Percentiles rank a stretch among this genome's conserved stretches.
Evolutionary conservation across 2,329 filamentous ascomycete genomes (phyloP).

Genomic region (Aspergillus ochraceus): DNA sequence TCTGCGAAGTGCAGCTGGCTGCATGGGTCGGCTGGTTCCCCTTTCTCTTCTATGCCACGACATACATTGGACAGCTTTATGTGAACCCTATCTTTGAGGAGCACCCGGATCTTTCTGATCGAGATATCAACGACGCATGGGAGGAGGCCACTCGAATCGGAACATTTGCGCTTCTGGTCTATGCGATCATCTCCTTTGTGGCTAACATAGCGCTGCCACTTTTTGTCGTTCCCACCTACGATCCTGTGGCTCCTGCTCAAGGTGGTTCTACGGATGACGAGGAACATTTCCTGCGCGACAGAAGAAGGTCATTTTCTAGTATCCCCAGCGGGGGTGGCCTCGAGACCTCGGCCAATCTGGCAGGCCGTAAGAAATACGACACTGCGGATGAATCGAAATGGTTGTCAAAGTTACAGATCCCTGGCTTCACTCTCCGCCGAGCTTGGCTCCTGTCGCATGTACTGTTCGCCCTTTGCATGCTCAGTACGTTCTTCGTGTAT

Average conservation of each 20-base stretch:
- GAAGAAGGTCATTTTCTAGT: constrained; percentile 34
- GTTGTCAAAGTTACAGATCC: constrained; percentile 69
- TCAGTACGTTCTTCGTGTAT: constrained; percentile 75
- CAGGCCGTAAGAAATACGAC: constrained; percentile 8
- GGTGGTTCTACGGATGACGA: constrained; percentile 14
- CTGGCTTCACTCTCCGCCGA: constrained; percentile 80
- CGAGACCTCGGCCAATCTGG: constrained; percentile 30
- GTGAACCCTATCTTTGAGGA: constrained; percentile 75
- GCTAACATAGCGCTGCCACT: constrained; percentile 84
- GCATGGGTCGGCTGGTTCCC: constrained; percentile 97
- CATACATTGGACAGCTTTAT: constrained; percentile 91
- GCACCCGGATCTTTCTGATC: constrained; percentile 74
- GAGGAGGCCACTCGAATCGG: constrained; percentile 83
- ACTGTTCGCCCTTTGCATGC: constrained; percentile 80
- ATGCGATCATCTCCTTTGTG: constrained; percentile 78
- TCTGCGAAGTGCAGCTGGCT: constrained; percentile 80
- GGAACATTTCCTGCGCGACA: constrained; percentile 14
- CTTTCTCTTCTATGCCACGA: constrained; percentile 92
- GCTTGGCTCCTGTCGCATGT: constrained; percentile 84
- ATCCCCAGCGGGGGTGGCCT: constrained; percentile 31
- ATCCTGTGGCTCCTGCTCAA: constrained; percentile 14
- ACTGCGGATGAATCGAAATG: constrained; percentile 29
- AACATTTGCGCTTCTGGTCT: constrained; percentile 84
- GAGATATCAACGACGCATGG: constrained; percentile 76
- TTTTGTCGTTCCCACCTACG: constrained; percentile 79